Percentiles rank a stretch among this genome's conserved stretches.
Evolutionary conservation across 2,329 filamentous ascomycete genomes (phyloP).

Genomic region (Colletotrichum gigasporum): DNA sequence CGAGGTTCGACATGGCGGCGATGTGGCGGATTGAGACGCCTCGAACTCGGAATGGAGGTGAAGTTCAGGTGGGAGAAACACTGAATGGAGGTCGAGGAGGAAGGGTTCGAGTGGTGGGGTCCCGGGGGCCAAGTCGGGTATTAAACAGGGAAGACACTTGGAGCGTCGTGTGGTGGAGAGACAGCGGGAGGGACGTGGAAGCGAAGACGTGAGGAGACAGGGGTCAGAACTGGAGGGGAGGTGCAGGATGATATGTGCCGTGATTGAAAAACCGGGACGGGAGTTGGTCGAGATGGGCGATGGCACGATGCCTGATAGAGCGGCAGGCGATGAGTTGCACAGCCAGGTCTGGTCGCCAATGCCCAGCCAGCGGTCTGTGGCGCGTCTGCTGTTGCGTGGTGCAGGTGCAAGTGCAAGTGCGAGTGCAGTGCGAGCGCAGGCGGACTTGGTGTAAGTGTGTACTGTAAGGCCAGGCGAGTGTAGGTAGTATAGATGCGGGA

Average conservation of each 20-base stretch:
- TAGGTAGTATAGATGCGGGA: background rate
- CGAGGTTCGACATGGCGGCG: constrained; percentile 19
- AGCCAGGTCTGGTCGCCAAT: background rate
- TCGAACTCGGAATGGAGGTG: background rate
- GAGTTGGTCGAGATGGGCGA: constrained; percentile 26
- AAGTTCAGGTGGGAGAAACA: no score
- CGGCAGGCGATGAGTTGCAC: constrained; percentile 17
- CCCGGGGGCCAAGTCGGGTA: constrained; percentile 22
- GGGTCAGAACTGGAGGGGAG: background rate
- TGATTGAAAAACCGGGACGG: constrained; percentile 23
- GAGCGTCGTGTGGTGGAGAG: constrained; percentile 13
- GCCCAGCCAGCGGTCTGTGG: constrained; percentile 14
- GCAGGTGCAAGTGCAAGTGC: background rate
- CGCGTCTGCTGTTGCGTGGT: background rate
- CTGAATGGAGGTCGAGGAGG: background rate
- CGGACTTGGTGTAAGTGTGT: background rate
- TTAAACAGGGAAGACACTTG: constrained; percentile 27
- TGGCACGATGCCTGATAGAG: constrained; percentile 10
- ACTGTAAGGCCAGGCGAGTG: background rate
- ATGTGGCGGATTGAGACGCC: background rate
- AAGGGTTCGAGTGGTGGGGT: constrained; percentile 8
- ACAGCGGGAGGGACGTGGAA: background rate
- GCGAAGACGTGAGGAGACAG: background rate
- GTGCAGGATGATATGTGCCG: constrained; percentile 22
- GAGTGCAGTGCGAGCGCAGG: background rate